phyloP scores from a whole-genome alignment of 2,329 filamentous ascomycete species.

The Dissoconium aciculare region DNA sequence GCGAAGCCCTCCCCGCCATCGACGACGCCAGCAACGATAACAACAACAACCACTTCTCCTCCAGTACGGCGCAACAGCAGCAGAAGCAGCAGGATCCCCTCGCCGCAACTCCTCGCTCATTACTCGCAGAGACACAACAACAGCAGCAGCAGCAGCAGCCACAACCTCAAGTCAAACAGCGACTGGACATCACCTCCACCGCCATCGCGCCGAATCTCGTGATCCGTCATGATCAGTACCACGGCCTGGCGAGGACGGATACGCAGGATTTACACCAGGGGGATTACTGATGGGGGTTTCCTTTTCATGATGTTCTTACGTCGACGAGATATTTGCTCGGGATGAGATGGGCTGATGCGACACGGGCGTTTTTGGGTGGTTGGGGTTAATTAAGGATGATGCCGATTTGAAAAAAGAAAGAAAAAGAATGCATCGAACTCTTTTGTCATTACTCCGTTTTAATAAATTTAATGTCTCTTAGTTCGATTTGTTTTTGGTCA shows the following conservation, averaged over 20 bases:
- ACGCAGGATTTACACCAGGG: conserved; percentile 26
- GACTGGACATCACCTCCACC: conserved; percentile 22
- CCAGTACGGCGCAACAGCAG: conserved; percentile 2
- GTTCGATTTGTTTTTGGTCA: no score
- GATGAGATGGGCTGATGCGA: no score
- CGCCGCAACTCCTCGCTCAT: background rate
- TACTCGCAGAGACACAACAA: conserved; percentile 2
- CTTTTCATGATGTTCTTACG: no score
- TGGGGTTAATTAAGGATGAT: no score
- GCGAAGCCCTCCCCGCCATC: no score
- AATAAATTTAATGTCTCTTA: no score
- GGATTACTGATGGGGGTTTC: conserved; percentile 4
- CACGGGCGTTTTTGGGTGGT: no score
- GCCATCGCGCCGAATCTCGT: no score
- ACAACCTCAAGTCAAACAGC: conserved; percentile 17
- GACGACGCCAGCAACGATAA: conserved; percentile 3
- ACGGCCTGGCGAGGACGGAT: conserved; percentile 19
- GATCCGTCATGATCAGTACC: conserved; percentile 31
- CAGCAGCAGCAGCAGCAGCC: conserved; percentile 6
- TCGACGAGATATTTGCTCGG: no score
- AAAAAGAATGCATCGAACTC: no score
- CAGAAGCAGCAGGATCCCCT: background rate
- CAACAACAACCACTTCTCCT: conserved; percentile 18
- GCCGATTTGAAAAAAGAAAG: no score
- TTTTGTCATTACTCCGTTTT: no score